A percentile compares a stretch with the other conserved stretches of the same genome.
These are phyloP conservation scores for Kodamaea laetipori DNA, from an alignment of 805 yeast genomes.

Conservation along the genomic window DNA sequence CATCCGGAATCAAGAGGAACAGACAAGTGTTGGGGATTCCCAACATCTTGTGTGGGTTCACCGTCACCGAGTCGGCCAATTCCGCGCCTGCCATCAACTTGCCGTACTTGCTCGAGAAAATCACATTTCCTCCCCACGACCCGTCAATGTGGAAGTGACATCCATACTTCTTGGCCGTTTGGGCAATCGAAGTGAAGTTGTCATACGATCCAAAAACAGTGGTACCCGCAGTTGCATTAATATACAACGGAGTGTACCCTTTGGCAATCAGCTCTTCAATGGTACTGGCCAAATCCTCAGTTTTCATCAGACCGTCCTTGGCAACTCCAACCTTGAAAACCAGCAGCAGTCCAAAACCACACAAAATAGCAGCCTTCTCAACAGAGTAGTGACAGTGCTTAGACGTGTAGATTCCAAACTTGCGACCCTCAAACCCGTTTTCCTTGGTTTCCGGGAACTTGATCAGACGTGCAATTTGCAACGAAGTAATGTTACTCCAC, in stretches of 20 bases:
- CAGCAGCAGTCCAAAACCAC: slow-evolving; percentile 66
- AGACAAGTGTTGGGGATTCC: slow-evolving; percentile 85
- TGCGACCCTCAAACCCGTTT: slow-evolving; percentile 52
- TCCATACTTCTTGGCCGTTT: slow-evolving; percentile 53
- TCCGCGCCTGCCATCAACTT: slow-evolving; percentile 59
- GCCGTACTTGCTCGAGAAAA: slow-evolving; percentile 59
- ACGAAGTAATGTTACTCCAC: slow-evolving; percentile 78
- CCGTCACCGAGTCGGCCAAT: slow-evolving; percentile 72
- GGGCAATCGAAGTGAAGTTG: slow-evolving; percentile 56
- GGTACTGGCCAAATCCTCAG: slow-evolving; percentile 44
- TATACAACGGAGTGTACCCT: slow-evolving; percentile 73
- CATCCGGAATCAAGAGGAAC: slow-evolving; percentile 72
- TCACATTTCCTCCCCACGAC: slow-evolving; percentile 87
- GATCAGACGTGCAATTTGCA: slow-evolving; percentile 74
- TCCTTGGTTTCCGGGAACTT: slow-evolving; percentile 69
- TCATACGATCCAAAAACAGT: slow-evolving; percentile 87
- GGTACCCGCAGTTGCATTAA: slow-evolving; percentile 87
- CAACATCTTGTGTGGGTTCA: slow-evolving; percentile 84
- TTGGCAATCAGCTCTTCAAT: slow-evolving; percentile 45
- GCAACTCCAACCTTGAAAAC: slow-evolving; percentile 66
- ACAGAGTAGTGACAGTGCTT: slow-evolving; percentile 78
- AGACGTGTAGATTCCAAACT: slow-evolving; percentile 71
- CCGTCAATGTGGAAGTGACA: slow-evolving; percentile 86
- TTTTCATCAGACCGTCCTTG: slow-evolving; percentile 57
- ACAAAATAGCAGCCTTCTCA: slow-evolving; percentile 75